Conservation (phyloP, 495 filamentous ascomycete species). For the Extremus antarcticus region DNA sequence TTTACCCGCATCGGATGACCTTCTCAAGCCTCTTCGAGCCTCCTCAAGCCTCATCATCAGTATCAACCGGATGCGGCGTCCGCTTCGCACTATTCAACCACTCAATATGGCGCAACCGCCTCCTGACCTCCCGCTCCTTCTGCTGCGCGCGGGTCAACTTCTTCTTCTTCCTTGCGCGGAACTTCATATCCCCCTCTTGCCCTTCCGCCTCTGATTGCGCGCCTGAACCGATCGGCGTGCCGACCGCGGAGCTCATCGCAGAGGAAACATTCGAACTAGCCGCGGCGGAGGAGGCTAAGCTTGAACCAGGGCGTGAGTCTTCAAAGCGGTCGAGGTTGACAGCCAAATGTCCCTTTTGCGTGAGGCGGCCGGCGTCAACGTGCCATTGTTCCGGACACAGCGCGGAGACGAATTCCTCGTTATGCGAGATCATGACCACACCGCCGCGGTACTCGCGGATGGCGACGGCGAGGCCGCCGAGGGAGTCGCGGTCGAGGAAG, state of each 20-base stretch:
- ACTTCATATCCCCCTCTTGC: constrained; percentile 66
- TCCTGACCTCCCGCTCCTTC: constrained; percentile 82
- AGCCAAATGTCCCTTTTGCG: constrained; percentile 65
- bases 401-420: constrained; percentile 95
- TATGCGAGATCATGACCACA: constrained; percentile 98
- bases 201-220: constrained; percentile 82
- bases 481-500: constrained; percentile 94
- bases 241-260: constrained; percentile 45
- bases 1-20: too few species aligned
- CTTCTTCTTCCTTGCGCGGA: constrained; percentile 94
- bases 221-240: constrained; percentile 29
- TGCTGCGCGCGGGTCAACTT: constrained; percentile 94
- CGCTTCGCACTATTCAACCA: constrained; percentile 63
- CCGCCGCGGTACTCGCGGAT: constrained; percentile 97
- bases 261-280: constrained; percentile 40
- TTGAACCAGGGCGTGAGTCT: constrained; percentile 49
- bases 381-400: constrained; percentile 93
- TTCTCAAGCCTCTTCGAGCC: background rate
- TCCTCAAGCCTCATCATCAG: constrained; percentile 31
- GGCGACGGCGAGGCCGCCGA: constrained; percentile 88
- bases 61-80: constrained; percentile 34
- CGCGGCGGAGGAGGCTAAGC: constrained; percentile 38
- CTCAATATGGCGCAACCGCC: constrained; percentile 87
- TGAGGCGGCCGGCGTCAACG: constrained; percentile 75
- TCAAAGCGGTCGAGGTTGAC: constrained; percentile 76